phyloP scores from a whole-genome alignment of 163 green algal species.

The Chlorella variabilis region DNA sequence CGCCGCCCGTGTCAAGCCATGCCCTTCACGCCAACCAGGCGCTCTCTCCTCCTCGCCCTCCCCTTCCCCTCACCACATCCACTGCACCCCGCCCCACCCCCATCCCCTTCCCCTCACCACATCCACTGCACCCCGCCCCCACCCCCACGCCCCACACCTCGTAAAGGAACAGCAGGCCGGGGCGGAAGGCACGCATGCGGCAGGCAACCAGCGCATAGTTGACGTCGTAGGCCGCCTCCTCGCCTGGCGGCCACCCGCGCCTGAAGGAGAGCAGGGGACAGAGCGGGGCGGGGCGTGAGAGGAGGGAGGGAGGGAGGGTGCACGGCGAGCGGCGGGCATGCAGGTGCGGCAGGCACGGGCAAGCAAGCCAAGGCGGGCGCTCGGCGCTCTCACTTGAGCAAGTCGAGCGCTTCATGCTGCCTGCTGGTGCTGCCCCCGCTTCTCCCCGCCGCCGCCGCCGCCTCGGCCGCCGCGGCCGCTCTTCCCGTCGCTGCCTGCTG shows the following conservation, averaged over 20 bases:
- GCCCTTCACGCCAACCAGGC: no score
- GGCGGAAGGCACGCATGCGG: constrained; percentile 69
- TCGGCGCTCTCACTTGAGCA: constrained; percentile 78
- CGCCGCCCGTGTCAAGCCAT: no score
- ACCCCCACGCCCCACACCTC: constrained; percentile 51
- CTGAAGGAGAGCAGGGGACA: constrained; percentile 1
- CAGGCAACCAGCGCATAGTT: constrained; percentile 91
- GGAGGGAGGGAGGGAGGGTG: constrained; percentile 39
- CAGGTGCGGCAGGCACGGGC: constrained; percentile 69
- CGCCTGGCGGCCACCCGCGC: constrained; percentile 76
- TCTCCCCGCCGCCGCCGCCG: not conserved
- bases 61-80: no score
- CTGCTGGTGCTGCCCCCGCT: constrained; percentile 22
- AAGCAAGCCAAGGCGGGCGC: not conserved
- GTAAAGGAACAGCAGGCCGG: constrained; percentile 89
- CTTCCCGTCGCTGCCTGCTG: not conserved
- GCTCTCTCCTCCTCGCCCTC: no score
- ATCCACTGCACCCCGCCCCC: not conserved
- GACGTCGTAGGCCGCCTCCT: constrained; percentile 78
- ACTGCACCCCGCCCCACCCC: not conserved
- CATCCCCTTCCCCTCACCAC: no score
- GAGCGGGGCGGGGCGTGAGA: not conserved
- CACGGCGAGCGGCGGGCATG: constrained; percentile 78
- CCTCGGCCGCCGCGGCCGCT: not conserved
- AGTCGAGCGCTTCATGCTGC: constrained; percentile 73